Evolutionary conservation across 768 basidiomycete genomes (phyloP), one percentile per base, ranked within the genome.

Genomic region (Cyclocybe cylindracea): DNA sequence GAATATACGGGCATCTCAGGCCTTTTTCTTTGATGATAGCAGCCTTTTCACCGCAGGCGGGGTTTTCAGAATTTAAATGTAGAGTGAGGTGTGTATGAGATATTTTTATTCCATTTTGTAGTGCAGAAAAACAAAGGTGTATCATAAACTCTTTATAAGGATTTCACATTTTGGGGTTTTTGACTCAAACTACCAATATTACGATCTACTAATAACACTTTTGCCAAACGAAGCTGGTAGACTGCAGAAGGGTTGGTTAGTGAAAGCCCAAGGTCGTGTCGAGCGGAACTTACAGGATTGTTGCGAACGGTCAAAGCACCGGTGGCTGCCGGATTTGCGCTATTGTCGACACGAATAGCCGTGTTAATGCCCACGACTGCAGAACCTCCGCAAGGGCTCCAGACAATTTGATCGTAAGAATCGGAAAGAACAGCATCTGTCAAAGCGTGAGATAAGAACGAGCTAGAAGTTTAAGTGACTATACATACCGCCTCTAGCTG

Each of bases 361-460:
- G 58, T 61, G 48, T 61, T 58, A 39, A 64, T 55, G 43, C 51
- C 48, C 7, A 64, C 58, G 24, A 64, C 36, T 7, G 54, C 42
- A 10, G 50, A 44, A 31, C 52, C 35, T 33, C 60, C 58, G 48
- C 60, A 64, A 13, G 60, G 51, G 36, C 62, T 61, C 62, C 62
- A 64, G 33, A 60, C n/a, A 29, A 50, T 14, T 10, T 56, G 51
- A 7, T 50, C 51, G 44, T 54, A 59, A 14, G 46, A 37, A 34
- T 45, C 46, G 16, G 54, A 35, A 19, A 61, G 40, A 10, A 39
- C 44, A 10, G 32, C 47, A 43, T 45, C 45, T 54, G 34, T 37
- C 10, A 18, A 24, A 29, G 13, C 13, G 16, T 37, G 16, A 11
- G 8, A 46, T 42, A 5, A 48, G 11, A 41, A 9, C 29, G n/a